A percentile compares a stretch with the other conserved stretches of the same genome.
phyloP scores from a whole-genome alignment of 164 flowering plant genomes.

The Cinnamomum chago region DNA sequence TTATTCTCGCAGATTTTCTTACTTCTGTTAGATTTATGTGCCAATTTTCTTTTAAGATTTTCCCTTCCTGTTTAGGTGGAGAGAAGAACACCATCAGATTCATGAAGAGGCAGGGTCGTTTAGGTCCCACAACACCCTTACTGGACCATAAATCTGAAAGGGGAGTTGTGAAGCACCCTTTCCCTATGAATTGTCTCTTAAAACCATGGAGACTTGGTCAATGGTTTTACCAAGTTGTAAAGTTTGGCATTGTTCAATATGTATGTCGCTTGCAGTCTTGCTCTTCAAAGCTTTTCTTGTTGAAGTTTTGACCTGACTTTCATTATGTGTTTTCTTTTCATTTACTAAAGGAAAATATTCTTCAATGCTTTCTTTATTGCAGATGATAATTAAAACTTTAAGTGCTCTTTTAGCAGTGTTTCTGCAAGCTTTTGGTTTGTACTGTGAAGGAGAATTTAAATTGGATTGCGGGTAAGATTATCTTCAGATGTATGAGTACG shows the following conservation, averaged over 20 bases:
- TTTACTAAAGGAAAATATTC: not conserved
- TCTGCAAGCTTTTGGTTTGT: constrained; percentile 78
- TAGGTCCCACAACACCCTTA: constrained; percentile 52
- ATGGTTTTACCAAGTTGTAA: constrained; percentile 88
- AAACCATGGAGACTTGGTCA: constrained; percentile 88
- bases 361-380: constrained; percentile 13
- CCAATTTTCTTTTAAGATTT: not conserved
- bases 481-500: not conserved
- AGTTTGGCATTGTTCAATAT: constrained; percentile 95
- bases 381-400: constrained; percentile 90
- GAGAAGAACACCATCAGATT: constrained; percentile 80
- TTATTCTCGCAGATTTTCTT: not conserved
- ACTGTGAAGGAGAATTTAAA: constrained; percentile 97
- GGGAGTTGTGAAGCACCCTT: constrained; percentile 77
- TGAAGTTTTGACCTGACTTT: not conserved
- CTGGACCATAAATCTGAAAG: constrained; percentile 55
- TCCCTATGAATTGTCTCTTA: constrained; percentile 76
- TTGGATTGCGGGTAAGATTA: constrained; percentile 77
- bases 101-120: constrained; percentile 82
- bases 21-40: not conserved
- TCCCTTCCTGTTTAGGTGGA: constrained; percentile 54
- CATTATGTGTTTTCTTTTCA: not conserved
- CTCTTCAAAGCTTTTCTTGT: not conserved
- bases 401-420: constrained; percentile 74
- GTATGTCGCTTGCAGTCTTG: constrained; percentile 43